Base-by-base conservation (phyloP, 2,329 filamentous ascomycete genomes). In the Blastomyces silverae region DNA sequence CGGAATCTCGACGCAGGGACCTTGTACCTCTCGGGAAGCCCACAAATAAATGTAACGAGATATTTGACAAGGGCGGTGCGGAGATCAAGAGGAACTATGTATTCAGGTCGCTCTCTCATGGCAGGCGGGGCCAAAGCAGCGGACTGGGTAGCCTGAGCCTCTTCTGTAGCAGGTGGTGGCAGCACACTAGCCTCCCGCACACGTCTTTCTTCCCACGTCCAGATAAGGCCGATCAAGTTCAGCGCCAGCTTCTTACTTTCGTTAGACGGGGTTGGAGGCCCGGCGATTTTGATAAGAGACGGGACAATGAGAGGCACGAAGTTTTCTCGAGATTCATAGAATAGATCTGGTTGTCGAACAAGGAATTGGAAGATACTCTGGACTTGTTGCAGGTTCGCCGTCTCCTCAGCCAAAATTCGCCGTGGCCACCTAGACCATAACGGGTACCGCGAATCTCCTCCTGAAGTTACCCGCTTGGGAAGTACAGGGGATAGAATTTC, bases 281-380 rank as follows among this genome's bases (percentile, higher is more conserved):
- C 84, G 0, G 92, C 92, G 64, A 99, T 90, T 77, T 97, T 97
- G 62, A 90, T 85, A 46, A 99, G 81, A 3, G 91, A 93, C 0
- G 88, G 88, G 64, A 99, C 92, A 74, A 99, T 95, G 68, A 94
- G 85, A 64, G 89, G 85, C 4, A 92, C 87, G 69, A 97, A 95
- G 73, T 93, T 92, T 69, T 99, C 94, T 64, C 94, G 84, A 0
- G 91, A 92, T 68, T 97, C 93, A 70, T 95, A 99, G 79, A 99
- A 99, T 4, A 99, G 81, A 71, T 94, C 89, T 0, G 92, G 89
- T 74, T 99, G 93, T 64, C 90, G 87, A 46, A 97, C 93, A 44
- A 99, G 82, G 78, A 99, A 99, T 72, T 97, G 90, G 80, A 97
- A 97, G 71, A 99, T 97, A 79, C 90, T 94, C 63, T 92, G 96